Evolutionary conservation across 495 filamentous ascomycete species (phyloP), one percentile per base, ranked within the genome.

Genomic region (Trichoderma erinaceum): DNA sequence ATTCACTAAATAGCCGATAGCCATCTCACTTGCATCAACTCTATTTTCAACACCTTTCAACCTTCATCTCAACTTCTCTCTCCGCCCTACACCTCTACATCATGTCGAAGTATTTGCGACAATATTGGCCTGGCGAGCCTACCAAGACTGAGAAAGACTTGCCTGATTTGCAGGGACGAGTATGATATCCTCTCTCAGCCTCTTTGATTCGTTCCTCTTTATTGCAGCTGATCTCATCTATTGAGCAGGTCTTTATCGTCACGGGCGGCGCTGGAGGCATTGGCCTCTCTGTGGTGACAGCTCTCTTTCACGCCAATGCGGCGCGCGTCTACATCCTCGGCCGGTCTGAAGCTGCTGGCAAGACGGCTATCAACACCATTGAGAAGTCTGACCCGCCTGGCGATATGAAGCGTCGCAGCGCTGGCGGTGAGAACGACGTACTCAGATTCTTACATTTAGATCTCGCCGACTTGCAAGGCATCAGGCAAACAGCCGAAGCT

Each of bases 381-480:
- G 10, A 11, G 18, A 23, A 23, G 8, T 52, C 48, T 7, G 48
- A 52, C 25, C 48, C 48, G 18, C 48, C 48, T 4, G 48, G 48
- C n/a, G 48, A 52, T 23, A 52, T 52, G 48, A 52, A 23, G 48
- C 48, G 48, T 25, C 48, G 48, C 48, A 52, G 18, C 21, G 48
- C 48, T 4, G 48, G 21, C 48, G 48, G 44, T n/a, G 44, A 21
- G 41, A 5, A 23, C 3, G 75, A 71, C 18, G 68, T 61, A 6
- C 67, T 77, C 18, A 56, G 70, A 23, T 72, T 73, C 32, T 68
- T 77, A 1, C 46, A 68, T 10, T 70, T 77, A 23, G 70, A 75
- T 41, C 75, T 77, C 21, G 61, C 69, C 27, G 73, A 77, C 58
- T 68, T 77, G 6, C 46, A 21, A 21, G 73, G 38, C 61, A 72